Conservation (phyloP, 2,329 filamentous ascomycete species). For the Penicillium sp. region DNA sequence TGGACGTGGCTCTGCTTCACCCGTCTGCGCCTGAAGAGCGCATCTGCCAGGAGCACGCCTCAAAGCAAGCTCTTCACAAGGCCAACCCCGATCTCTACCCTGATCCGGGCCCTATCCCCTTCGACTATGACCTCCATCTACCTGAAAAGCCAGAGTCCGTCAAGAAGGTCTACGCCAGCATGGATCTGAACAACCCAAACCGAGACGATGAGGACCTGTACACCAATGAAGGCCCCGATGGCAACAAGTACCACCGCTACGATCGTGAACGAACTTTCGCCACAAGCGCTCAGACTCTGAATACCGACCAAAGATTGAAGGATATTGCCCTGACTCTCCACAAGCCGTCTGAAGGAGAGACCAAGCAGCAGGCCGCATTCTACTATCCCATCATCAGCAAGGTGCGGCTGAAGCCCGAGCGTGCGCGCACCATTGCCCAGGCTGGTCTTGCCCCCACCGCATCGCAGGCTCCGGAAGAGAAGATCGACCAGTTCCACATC, state of each 20-base stretch:
- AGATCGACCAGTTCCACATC: slow-evolving; percentile 57
- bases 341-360: slow-evolving; percentile 46
- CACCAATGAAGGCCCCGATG: slow-evolving; percentile 47
- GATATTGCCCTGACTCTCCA: slow-evolving; percentile 63
- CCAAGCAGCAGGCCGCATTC: slow-evolving; percentile 58
- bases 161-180: slow-evolving; percentile 57
- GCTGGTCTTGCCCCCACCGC: slow-evolving; percentile 43
- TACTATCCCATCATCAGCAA: slow-evolving; percentile 63
- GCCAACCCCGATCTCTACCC: slow-evolving; percentile 53
- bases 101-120: slow-evolving; percentile 56
- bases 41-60: slow-evolving; percentile 50
- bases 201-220: slow-evolving; percentile 57
- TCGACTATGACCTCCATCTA: slow-evolving; percentile 63
- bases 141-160: slow-evolving; percentile 52
- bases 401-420: slow-evolving; percentile 57
- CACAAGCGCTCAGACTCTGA: slow-evolving; percentile 56
- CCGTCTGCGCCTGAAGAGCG: slow-evolving; percentile 54
- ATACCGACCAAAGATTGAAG: slow-evolving; percentile 55
- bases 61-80: slow-evolving; percentile 51
- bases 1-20: slow-evolving; percentile 61
- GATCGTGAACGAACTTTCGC: slow-evolving; percentile 63
- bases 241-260: slow-evolving; percentile 54
- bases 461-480: slow-evolving; percentile 47
- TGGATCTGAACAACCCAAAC: slow-evolving; percentile 56
- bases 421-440: slow-evolving; percentile 47